Conservation (phyloP, 1,284 basidiomycete genomes). For the Sutorius eximius region DNA sequence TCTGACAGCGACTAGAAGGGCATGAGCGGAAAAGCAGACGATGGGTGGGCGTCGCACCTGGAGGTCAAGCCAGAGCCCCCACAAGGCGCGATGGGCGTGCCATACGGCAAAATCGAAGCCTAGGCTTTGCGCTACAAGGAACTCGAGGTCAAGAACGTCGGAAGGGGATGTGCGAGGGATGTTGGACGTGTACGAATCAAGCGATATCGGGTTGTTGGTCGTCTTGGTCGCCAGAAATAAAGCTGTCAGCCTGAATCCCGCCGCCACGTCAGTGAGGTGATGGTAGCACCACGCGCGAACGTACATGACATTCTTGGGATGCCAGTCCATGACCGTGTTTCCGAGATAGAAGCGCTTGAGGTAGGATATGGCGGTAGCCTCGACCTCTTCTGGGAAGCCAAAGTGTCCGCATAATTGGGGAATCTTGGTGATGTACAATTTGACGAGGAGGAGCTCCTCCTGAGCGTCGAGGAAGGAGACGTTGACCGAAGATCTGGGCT, state of each 20-base stretch:
- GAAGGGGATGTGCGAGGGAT: conserved; percentile 78
- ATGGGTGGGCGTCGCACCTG: conserved; percentile 56
- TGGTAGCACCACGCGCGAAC: conserved; percentile 30
- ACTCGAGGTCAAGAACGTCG: conserved; percentile 92
- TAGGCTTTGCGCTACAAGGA: conserved; percentile 91
- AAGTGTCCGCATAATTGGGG: conserved; percentile 83
- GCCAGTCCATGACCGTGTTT: conserved; percentile 99
- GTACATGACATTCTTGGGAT: conserved; percentile 97
- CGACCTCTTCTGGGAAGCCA: conserved; percentile 87
- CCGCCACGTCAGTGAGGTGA: conserved; percentile 7
- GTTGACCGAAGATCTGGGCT: conserved; percentile 28
- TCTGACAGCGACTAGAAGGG: conserved; percentile 51
- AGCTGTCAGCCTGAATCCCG: conserved; percentile 77
- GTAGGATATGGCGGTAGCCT: conserved; percentile 89
- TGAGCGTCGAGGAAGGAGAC: conserved; percentile 49
- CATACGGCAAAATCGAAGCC: conserved; percentile 92
- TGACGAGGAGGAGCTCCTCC: conserved; percentile 88
- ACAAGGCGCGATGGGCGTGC: conserved; percentile 86
- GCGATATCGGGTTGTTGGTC: conserved; percentile 87
- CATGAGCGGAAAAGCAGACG: conserved; percentile 13
- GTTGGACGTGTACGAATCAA: conserved; percentile 79
- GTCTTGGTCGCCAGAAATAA: conserved; percentile 97
- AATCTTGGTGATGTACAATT: conserved; percentile 88
- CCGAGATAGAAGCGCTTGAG: conserved; percentile 97
- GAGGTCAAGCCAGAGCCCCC: conserved; percentile 89